These are phyloP conservation scores for Agaricus subrufescens DNA, from an alignment of 768 basidiomycete genomes.

Conservation along the genomic window DNA sequence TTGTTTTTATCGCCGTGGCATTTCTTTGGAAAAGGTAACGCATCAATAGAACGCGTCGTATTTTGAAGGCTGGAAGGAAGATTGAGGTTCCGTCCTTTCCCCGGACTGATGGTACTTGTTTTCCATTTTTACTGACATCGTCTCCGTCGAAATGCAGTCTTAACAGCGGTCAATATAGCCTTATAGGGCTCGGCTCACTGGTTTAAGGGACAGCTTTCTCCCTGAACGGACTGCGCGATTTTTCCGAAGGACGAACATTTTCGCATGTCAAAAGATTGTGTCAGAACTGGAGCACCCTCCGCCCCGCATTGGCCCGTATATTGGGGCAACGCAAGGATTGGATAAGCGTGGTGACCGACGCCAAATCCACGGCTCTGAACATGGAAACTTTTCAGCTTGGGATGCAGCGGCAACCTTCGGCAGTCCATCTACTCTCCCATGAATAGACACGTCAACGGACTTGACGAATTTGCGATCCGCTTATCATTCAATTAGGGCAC, in stretches of 20 bases:
- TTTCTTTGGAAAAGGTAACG: background rate
- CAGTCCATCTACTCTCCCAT: background rate
- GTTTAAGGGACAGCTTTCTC: background rate
- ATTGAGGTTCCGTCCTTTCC: background rate
- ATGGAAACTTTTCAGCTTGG: background rate
- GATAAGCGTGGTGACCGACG: background rate
- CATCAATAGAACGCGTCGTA: constrained; percentile 9
- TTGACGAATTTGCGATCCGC: background rate
- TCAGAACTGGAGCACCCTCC: background rate
- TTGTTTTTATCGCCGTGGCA: constrained; percentile 6
- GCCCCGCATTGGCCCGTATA: background rate
- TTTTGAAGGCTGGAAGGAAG: background rate
- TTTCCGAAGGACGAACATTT: background rate
- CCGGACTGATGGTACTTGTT: background rate
- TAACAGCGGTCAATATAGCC: background rate
- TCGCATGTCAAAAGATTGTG: constrained; percentile 7
- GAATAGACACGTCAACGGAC: background rate
- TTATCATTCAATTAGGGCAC: background rate
- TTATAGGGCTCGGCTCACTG: background rate
- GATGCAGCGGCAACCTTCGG: too few species aligned
- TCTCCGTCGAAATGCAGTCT: background rate
- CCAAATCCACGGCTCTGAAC: constrained; percentile 4
- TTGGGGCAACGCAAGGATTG: background rate
- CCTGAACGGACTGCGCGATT: background rate
- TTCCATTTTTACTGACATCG: background rate